phyloP scores from a whole-genome alignment of 768 basidiomycete genomes.

The Suillus fuscotomentosus region DNA sequence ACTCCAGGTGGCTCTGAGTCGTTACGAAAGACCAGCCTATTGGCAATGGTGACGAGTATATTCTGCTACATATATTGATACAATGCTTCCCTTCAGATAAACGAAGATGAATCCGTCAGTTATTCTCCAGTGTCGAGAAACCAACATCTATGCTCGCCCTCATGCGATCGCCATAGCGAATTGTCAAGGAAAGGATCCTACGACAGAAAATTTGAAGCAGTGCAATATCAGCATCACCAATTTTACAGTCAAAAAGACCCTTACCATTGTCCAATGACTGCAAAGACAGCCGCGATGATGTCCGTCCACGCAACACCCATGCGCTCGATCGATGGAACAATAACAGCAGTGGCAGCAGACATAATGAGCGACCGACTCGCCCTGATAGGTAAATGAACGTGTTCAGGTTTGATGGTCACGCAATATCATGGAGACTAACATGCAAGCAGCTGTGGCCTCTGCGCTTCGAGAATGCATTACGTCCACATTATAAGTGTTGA shows the following conservation, averaged over 20 bases:
- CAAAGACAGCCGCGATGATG: constrained; percentile 39
- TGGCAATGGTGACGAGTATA: background rate
- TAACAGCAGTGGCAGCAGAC: constrained; percentile 39
- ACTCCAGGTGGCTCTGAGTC: too few species aligned
- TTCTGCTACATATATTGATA: background rate
- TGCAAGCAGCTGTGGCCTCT: constrained; percentile 42
- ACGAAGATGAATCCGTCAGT: constrained; percentile 17
- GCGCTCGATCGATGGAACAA: constrained; percentile 50
- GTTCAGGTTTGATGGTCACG: background rate
- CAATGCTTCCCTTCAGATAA: background rate
- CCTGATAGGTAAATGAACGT: constrained; percentile 26
- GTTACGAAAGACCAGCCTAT: background rate
- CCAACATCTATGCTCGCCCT: constrained; percentile 51
- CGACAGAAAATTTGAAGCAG: background rate
- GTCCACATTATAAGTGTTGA: constrained; percentile 55
- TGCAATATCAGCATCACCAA: background rate
- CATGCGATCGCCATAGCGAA: constrained; percentile 50
- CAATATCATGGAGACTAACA: constrained; percentile 31
- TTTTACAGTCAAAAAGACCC: constrained; percentile 13
- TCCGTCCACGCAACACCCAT: constrained; percentile 49
- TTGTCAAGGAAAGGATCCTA: constrained; percentile 45
- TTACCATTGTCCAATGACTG: constrained; percentile 49
- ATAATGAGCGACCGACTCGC: constrained; percentile 46
- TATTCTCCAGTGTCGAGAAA: constrained; percentile 36
- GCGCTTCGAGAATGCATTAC: constrained; percentile 51